Evolutionary conservation across 2,329 filamentous ascomycete genomes (phyloP).

Genomic region (Aureobasidium sp.): DNA sequence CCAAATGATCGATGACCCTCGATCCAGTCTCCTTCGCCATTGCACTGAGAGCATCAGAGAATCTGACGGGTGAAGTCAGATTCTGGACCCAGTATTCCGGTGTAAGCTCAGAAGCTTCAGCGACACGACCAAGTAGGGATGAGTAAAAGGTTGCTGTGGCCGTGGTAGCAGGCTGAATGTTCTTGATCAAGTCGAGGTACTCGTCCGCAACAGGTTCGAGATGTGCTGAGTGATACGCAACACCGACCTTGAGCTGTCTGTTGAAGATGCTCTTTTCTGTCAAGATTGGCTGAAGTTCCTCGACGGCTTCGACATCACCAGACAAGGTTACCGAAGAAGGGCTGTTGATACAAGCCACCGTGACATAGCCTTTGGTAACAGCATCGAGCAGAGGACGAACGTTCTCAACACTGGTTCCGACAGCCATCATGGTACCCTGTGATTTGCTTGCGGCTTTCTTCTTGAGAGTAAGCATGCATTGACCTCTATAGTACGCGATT

Average conservation of each 20-base stretch:
- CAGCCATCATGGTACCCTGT: constrained; percentile 28
- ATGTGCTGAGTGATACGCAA: constrained; percentile 4
- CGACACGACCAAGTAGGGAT: constrained; percentile 14
- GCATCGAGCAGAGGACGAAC: constrained; percentile 19
- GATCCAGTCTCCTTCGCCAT: neutral
- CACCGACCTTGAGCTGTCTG: constrained; percentile 3
- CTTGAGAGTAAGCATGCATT: constrained; percentile 11
- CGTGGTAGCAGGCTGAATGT: neutral
- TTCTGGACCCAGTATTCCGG: constrained; percentile 41
- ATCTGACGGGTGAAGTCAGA: constrained; percentile 39
- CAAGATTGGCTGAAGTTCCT: constrained; percentile 8
- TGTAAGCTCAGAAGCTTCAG: constrained; percentile 17
- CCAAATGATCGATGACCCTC: constrained; percentile 21
- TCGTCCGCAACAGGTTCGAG: constrained; percentile 2
- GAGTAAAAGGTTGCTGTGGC: constrained; percentile 15
- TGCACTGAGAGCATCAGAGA: constrained; percentile 35
- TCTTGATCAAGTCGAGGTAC: constrained; percentile 5
- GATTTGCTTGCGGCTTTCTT: neutral
- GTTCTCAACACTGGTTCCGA: constrained; percentile 20
- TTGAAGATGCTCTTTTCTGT: constrained; percentile 12
- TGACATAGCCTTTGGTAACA: constrained; percentile 13
- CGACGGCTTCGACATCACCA: constrained; percentile 29
- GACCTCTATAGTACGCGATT: constrained; percentile 22
- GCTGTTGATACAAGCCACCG: constrained; percentile 32
- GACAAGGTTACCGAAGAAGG: constrained; percentile 39